A percentile compares a stretch with the other conserved stretches of the same genome.
Evolutionary conservation across 2,329 filamentous ascomycete genomes (phyloP).

Genomic region (Colletotrichum musicola): DNA sequence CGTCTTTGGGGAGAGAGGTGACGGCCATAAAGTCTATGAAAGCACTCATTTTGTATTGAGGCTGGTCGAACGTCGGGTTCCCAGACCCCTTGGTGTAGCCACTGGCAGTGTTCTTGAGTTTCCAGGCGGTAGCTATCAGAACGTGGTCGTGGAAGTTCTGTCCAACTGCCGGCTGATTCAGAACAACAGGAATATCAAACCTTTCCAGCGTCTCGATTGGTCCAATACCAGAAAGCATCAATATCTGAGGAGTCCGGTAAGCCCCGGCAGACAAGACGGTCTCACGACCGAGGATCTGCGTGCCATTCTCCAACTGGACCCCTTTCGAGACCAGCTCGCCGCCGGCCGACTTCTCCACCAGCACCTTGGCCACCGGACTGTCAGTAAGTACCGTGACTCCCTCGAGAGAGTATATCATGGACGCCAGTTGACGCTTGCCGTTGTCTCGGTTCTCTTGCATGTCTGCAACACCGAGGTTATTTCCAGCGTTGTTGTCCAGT

Average conservation of each 20-base stretch:
- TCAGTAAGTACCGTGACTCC: constrained; percentile 43
- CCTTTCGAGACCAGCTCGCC: constrained; percentile 40
- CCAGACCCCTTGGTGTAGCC: constrained; percentile 49
- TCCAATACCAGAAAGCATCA: constrained; percentile 20
- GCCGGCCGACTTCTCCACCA: constrained; percentile 11
- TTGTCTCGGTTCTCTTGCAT: constrained; percentile 44
- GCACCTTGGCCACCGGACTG: constrained; percentile 41
- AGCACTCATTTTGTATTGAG: constrained; percentile 50
- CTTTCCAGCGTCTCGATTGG: neutral
- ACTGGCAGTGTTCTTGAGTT: constrained; percentile 48
- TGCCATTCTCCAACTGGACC: constrained; percentile 46
- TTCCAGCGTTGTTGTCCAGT: constrained; percentile 45
- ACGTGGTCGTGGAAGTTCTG: constrained; percentile 37
- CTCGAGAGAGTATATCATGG: constrained; percentile 43
- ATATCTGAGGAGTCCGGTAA: constrained; percentile 20
- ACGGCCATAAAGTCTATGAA: constrained; percentile 54
- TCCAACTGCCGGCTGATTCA: constrained; percentile 2
- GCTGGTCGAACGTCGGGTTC: constrained; percentile 50
- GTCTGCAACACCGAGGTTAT: constrained; percentile 49
- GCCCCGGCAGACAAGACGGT: constrained; percentile 34
- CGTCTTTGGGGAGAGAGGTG: constrained; percentile 45
- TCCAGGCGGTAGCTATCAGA: constrained; percentile 46
- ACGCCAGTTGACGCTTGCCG: constrained; percentile 43
- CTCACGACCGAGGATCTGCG: constrained; percentile 46
- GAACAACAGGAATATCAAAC: neutral